A percentile compares a stretch with the other conserved stretches of the same genome.
phyloP scores from a whole-genome alignment of 2,329 filamentous ascomycete species.

The Allantophomopsis lycopodina region DNA sequence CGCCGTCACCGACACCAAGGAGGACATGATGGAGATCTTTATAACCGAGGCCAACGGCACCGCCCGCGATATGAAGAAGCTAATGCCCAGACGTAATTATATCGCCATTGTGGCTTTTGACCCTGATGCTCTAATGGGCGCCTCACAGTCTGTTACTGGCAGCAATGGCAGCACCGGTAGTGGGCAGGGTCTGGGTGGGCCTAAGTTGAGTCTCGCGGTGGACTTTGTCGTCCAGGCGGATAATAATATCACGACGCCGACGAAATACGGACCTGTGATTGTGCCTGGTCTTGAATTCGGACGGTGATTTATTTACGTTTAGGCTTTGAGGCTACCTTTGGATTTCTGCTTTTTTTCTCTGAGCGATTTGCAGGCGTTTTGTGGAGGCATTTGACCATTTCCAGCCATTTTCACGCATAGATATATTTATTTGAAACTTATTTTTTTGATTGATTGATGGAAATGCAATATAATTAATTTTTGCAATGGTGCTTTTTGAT shows the following conservation, averaged over 20 bases:
- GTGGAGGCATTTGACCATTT: too few relatives aligned
- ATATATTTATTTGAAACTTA: too few relatives aligned
- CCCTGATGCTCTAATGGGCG: slow-evolving; percentile 51
- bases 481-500: too few relatives aligned
- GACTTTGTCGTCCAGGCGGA: slow-evolving; percentile 97
- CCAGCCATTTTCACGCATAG: too few relatives aligned
- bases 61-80: slow-evolving; percentile 69
- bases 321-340: neutral
- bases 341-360: too few relatives aligned
- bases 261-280: slow-evolving; percentile 95
- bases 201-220: slow-evolving; percentile 73
- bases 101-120: slow-evolving; percentile 90
- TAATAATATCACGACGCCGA: slow-evolving; percentile 63
- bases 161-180: slow-evolving; percentile 19
- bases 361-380: too few relatives aligned
- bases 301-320: slow-evolving; percentile 24
- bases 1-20: slow-evolving; percentile 79
- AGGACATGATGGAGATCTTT: slow-evolving; percentile 99
- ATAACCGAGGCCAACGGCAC: slow-evolving; percentile 82
- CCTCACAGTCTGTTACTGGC: slow-evolving; percentile 14
- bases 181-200: slow-evolving; percentile 27
- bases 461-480: too few relatives aligned
- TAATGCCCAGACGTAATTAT: slow-evolving; percentile 92
- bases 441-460: too few relatives aligned
- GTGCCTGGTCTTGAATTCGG: slow-evolving; percentile 76